phyloP scores from a whole-genome alignment of 306 rosid species.

The Ammopiptanthus mongolicus region DNA sequence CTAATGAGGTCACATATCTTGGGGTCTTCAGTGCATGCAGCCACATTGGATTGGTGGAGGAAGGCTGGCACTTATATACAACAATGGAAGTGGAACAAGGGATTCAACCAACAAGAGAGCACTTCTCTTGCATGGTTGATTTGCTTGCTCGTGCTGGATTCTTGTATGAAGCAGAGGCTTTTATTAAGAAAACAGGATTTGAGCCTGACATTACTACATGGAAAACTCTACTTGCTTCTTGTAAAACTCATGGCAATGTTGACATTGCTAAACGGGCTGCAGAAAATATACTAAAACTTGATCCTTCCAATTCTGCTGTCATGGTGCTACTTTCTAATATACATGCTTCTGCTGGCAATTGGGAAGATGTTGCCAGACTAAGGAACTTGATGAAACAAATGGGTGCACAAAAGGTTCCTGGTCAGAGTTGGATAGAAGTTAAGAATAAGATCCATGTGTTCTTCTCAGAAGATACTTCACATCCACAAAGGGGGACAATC shows the following conservation, averaged over 20 bases:
- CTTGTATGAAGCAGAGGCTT: constrained; percentile 57
- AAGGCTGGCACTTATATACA: constrained; percentile 51
- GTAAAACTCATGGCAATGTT: constrained; percentile 57
- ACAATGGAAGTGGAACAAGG: constrained; percentile 60
- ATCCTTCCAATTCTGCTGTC: constrained; percentile 66
- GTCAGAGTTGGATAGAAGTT: constrained; percentile 50
- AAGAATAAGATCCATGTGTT: constrained; percentile 61
- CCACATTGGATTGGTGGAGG: constrained; percentile 68
- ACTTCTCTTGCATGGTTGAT: constrained; percentile 77
- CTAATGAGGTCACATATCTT: constrained; percentile 62
- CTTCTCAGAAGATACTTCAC: constrained; percentile 58
- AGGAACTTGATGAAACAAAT: constrained; percentile 55
- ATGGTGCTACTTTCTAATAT: constrained; percentile 60
- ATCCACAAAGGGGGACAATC: constrained; percentile 52
- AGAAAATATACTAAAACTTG: constrained; percentile 52
- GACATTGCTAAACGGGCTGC: constrained; percentile 66
- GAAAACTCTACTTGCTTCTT: constrained; percentile 69
- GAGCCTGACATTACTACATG: constrained; percentile 64
- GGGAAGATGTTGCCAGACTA: constrained; percentile 60
- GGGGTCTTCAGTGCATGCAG: constrained; percentile 79
- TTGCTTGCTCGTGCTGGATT: constrained; percentile 72
- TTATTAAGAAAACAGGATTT: constrained; percentile 43
- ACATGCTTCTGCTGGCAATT: constrained; percentile 56
- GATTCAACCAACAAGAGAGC: constrained; percentile 59
- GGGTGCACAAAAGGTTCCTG: constrained; percentile 65